Conservation (phyloP, 139 green algal genomes). For the Medakamo hakoo region DNA sequence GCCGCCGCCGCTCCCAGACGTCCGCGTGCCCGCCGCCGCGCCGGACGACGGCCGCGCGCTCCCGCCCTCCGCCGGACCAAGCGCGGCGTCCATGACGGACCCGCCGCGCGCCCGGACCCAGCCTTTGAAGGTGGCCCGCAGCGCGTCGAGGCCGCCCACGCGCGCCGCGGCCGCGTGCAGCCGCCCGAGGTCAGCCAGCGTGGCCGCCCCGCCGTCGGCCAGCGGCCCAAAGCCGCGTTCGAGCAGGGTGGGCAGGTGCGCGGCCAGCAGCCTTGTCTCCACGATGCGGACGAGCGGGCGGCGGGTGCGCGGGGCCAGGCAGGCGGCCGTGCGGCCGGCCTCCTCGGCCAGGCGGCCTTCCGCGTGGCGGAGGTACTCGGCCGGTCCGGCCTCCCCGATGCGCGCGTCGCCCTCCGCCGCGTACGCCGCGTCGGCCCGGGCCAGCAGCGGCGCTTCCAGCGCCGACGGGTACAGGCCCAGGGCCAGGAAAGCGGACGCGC, state of each 20-base stretch:
- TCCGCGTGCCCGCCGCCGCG: neutral
- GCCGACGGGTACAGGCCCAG: constrained; percentile 55
- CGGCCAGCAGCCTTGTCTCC: constrained; percentile 57
- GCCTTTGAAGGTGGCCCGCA: constrained; percentile 49
- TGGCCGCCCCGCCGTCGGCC: constrained; percentile 44
- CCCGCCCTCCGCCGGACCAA: too few species aligned
- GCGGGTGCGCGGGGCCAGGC: constrained; percentile 65
- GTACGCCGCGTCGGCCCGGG: constrained; percentile 30
- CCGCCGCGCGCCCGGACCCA: constrained; percentile 53
- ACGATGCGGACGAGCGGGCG: constrained; percentile 51
- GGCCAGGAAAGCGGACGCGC: constrained; percentile 53
- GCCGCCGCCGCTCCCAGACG: too few species aligned
- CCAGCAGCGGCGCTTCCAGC: constrained; percentile 43
- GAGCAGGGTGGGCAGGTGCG: constrained; percentile 41
- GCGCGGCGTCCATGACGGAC: constrained; percentile 31
- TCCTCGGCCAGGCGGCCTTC: constrained; percentile 82
- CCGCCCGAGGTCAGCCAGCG: constrained; percentile 66
- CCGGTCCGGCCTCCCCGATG: constrained; percentile 44
- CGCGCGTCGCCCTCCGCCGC: constrained; percentile 40
- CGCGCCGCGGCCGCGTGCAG: constrained; percentile 44
- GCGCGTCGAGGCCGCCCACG: constrained; percentile 41
- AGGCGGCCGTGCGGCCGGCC: constrained; percentile 61
- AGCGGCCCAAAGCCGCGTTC: constrained; percentile 48
- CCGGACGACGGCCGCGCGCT: too few species aligned
- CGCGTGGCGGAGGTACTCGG: constrained; percentile 77